Evolutionary conservation across 805 yeast genomes (phyloP).

Genomic region (Candida takata): DNA sequence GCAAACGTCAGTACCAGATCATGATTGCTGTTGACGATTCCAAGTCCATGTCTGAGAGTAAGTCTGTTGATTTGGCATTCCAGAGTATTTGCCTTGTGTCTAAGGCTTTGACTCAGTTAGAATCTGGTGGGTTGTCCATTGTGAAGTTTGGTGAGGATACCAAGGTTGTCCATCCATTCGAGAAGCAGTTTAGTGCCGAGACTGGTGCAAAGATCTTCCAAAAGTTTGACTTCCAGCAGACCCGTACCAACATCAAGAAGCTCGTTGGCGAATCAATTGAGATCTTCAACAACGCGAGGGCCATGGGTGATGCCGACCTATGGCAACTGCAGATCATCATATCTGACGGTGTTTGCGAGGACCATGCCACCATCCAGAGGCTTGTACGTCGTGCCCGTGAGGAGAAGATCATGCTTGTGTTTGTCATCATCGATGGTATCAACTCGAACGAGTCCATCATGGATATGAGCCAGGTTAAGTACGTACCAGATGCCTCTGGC

Average conservation of each 20-base stretch:
- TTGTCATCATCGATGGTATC: conserved; percentile 89
- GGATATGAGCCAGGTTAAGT: conserved; percentile 91
- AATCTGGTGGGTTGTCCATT: conserved; percentile 87
- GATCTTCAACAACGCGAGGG: conserved; percentile 54
- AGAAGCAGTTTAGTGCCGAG: conserved; percentile 73
- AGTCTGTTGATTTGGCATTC: conserved; percentile 85
- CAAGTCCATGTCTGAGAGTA: conserved; percentile 92
- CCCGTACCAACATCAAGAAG: conserved; percentile 73
- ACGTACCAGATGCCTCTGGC: conserved; percentile 65
- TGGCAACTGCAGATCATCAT: conserved; percentile 93
- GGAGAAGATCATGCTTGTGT: conserved; percentile 87
- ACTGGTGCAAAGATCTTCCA: conserved; percentile 80
- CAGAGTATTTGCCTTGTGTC: conserved; percentile 91
- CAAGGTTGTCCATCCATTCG: conserved; percentile 83
- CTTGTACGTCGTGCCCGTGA: conserved; percentile 90
- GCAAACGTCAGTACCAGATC: conserved; percentile 93
- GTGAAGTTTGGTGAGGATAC: conserved; percentile 86
- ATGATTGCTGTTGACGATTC: conserved; percentile 98
- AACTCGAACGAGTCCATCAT: conserved; percentile 77
- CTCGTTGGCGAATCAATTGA: conserved; percentile 67
- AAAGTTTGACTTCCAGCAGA: conserved; percentile 86
- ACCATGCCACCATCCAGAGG: conserved; percentile 74
- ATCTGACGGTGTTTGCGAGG: conserved; percentile 97
- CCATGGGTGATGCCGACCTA: conserved; percentile 48
- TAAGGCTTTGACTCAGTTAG: conserved; percentile 87